Conservation (phyloP, 2,329 filamentous ascomycete species). For the Chaetomium olivaceum region DNA sequence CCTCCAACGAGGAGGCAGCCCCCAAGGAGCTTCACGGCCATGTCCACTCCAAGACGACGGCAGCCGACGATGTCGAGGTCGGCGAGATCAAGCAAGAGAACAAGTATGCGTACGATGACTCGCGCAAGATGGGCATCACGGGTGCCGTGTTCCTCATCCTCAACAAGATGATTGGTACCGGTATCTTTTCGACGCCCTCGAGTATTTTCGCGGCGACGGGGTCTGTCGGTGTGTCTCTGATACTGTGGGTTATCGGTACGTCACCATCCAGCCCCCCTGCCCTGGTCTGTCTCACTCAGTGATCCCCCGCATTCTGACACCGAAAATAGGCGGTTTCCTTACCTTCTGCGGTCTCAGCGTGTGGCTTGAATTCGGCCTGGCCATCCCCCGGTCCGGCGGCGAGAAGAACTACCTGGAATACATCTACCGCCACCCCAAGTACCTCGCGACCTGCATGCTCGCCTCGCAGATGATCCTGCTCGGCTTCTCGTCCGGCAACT, state of each 20-base stretch:
- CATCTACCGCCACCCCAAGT: conserved; percentile 58
- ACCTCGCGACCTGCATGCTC: conserved; percentile 59
- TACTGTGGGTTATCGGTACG: conserved; percentile 39
- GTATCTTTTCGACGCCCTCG: conserved; percentile 58
- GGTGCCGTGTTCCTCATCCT: conserved; percentile 57
- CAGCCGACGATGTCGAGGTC: conserved; percentile 18
- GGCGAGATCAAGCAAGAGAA: conserved; percentile 31
- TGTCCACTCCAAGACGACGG: conserved; percentile 1
- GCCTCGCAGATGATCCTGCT: conserved; percentile 63
- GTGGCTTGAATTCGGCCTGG: conserved; percentile 63
- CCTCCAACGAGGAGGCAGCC: conserved; percentile 24
- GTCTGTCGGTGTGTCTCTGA: conserved; percentile 50
- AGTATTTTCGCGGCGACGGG: conserved; percentile 54
- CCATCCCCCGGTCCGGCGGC: conserved; percentile 62
- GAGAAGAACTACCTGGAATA: conserved; percentile 68
- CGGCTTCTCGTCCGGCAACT: conserved; percentile 61
- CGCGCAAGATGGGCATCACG: conserved; percentile 50
- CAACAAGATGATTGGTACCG: conserved; percentile 61
- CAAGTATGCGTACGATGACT: conserved; percentile 32
- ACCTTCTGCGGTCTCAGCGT: conserved; percentile 61
- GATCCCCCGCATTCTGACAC: background rate
- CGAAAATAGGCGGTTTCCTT: conserved; percentile 44
- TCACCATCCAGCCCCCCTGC: conserved; percentile 1
- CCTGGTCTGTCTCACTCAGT: conserved; percentile 23
- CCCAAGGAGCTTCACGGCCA: conserved; percentile 12